Conservation (phyloP, 495 filamentous ascomycete genomes). For the Neurospora sp. region DNA sequence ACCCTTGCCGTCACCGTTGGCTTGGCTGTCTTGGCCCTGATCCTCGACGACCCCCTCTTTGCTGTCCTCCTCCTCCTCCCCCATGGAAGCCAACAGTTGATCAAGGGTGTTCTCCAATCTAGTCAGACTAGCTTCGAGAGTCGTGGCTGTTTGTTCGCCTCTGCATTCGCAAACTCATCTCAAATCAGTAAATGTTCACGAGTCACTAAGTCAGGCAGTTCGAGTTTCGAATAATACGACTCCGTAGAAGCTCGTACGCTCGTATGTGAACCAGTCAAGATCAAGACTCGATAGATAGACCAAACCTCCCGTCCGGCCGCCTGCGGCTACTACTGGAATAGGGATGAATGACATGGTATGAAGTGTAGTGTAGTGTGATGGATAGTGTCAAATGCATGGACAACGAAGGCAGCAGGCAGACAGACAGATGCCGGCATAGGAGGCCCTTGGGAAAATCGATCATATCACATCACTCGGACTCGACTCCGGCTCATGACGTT, state of each 20-base stretch:
- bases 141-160: slow-evolving; percentile 44
- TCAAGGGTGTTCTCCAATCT: slow-evolving; percentile 46
- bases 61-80: not conserved
- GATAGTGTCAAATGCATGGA: not conserved
- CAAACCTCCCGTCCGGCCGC: not conserved
- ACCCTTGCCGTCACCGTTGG: not conserved
- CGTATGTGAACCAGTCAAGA: not conserved
- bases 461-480: not conserved
- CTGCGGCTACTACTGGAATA: not conserved
- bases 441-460: not conserved
- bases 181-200: not conserved
- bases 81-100: slow-evolving; percentile 32
- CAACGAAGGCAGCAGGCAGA: not conserved
- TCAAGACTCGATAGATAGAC: not conserved
- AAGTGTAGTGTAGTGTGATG: not conserved
- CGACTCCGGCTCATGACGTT: not conserved
- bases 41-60: not conserved
- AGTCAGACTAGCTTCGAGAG: slow-evolving; percentile 43
- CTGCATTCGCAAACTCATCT: slow-evolving; percentile 20
- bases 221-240: not conserved
- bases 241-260: not conserved
- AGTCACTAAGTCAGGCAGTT: not conserved
- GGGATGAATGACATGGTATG: not conserved
- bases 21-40: not conserved
- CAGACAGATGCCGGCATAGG: not conserved